Evolutionary conservation across 805 yeast species (phyloP).

Genomic region (Ogataea dorogensis): DNA sequence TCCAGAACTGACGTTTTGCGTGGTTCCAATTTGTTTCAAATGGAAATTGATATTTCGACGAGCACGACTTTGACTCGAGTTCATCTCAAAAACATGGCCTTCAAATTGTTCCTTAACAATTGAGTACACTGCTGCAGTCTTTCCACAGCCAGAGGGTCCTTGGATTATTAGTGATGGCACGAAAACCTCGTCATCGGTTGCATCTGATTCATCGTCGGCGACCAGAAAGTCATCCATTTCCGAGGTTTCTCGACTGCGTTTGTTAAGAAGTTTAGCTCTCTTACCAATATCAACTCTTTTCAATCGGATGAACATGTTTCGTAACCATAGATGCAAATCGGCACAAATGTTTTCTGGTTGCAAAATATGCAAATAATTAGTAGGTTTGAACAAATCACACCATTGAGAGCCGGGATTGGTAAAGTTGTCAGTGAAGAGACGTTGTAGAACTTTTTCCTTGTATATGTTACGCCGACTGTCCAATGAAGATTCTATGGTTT

Average conservation of each 20-base stretch:
- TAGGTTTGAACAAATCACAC: constrained; percentile 47
- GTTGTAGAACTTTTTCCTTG: constrained; percentile 7
- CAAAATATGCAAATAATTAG: constrained; percentile 34
- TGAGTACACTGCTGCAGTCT: constrained; percentile 70
- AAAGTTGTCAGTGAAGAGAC: constrained; percentile 5
- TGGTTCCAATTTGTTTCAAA: constrained; percentile 78
- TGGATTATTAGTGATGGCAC: constrained; percentile 63
- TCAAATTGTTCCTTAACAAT: constrained; percentile 53
- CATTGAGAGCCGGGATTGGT: constrained; percentile 30
- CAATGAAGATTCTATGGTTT: constrained; percentile 1
- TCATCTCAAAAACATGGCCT: constrained; percentile 80
- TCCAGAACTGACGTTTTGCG: constrained; percentile 65
- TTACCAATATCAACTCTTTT: constrained; percentile 30
- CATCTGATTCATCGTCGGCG: constrained; percentile 25
- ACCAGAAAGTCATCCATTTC: constrained; percentile 41
- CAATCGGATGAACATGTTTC: constrained; percentile 36
- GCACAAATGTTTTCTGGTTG: constrained; percentile 28
- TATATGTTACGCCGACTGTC: constrained; percentile 5
- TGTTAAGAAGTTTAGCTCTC: constrained; percentile 23
- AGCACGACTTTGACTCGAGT: constrained; percentile 70
- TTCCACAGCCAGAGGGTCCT: constrained; percentile 78
- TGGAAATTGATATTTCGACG: constrained; percentile 64
- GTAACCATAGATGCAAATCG: constrained; percentile 40
- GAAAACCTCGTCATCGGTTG: constrained; percentile 39
- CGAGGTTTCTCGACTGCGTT: constrained; percentile 20